Evolutionary conservation across 768 basidiomycete genomes (phyloP), one percentile per base, ranked within the genome.

Genomic region (Nevesoporus exiguus): DNA sequence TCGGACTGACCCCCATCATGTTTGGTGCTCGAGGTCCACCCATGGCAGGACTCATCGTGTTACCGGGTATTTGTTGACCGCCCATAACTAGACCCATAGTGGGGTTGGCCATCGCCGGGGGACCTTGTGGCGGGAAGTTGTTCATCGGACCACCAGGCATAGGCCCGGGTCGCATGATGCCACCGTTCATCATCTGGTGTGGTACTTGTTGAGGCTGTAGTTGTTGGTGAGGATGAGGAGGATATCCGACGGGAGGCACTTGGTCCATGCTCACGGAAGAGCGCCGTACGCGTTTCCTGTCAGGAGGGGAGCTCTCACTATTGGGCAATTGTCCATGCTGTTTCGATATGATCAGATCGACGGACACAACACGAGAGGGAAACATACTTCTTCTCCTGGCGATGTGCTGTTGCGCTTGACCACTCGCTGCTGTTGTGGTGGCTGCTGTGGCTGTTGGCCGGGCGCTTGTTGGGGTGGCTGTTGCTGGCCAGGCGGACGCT

Each of bases 381-480:
- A 29, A 42, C 57, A 58, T 59, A 84, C 83, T 62, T 84, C 84
- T 68, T 84, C 84, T 33, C 76, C 78, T 7, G 84, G 84, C 7
- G 83, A 83, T 11, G 81, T 84, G 64, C 82, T 85, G 58, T 71
- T 82, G 58, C 84, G 76, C 60, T 84, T 83, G 21, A 69, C 71
- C 13, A 66, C 55, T 21, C 65, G 71, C 17, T 66, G 60, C 10
- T 55, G 55, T 14, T 67, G 72, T 50, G 66, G 72, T 61, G 74
- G 10, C 10, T 37, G 47, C 5, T 40, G 43, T 3, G 25, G 58
- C 21, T 57, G 66, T 17, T 57, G 67, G 2, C 63, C 59, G 31
- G 67, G 70, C 48, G 63, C 70, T 33, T 63, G 56, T 41, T 68
- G 66, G 0, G 52, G 61, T 29, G 56, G 67, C 55, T 68, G 73